Percentiles rank a stretch among this genome's conserved stretches.
These are phyloP conservation scores for Saccharomycopsis hybrid DNA, from an alignment of 1,139 yeast genomes.

Conservation along the genomic window DNA sequence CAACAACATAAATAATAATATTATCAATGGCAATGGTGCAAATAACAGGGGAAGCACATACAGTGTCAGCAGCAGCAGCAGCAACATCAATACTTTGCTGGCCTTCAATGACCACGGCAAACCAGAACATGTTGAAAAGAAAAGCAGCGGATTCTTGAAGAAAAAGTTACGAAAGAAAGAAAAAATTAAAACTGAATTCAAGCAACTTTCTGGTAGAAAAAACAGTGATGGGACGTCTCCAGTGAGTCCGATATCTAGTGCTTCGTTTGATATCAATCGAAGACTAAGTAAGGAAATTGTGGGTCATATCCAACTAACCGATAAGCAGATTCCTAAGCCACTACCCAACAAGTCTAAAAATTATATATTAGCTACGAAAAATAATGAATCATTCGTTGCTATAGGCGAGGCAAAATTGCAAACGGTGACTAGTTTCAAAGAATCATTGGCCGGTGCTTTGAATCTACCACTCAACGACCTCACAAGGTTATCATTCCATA, in stretches of 20 bases:
- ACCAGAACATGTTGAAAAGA: constrained; percentile 22
- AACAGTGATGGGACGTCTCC: constrained; percentile 23
- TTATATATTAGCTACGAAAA: constrained; percentile 51
- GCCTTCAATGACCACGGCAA: constrained; percentile 4
- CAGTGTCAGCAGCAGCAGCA: constrained; percentile 1
- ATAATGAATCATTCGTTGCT: constrained; percentile 48
- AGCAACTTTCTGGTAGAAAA: constrained; percentile 22
- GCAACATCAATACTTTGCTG: background rate
- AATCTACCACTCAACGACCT: constrained; percentile 36
- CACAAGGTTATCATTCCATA: constrained; percentile 42
- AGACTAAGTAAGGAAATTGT: constrained; percentile 14
- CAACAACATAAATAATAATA: background rate
- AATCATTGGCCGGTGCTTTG: constrained; percentile 34
- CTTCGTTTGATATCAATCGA: constrained; percentile 13
- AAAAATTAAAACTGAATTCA: constrained; percentile 30
- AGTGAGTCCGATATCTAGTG: constrained; percentile 24
- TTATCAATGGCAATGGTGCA: background rate
- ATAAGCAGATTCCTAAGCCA: constrained; percentile 32
- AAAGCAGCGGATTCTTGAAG: constrained; percentile 38
- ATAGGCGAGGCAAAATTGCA: constrained; percentile 35
- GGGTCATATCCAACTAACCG: constrained; percentile 25
- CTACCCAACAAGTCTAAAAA: constrained; percentile 24
- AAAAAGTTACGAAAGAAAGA: constrained; percentile 39
- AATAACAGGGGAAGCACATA: background rate
- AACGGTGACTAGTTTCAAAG: constrained; percentile 33